Evolutionary conservation across 371 early-diverging fungal species (phyloP).

Genomic region (Chytridium lagenaria): DNA sequence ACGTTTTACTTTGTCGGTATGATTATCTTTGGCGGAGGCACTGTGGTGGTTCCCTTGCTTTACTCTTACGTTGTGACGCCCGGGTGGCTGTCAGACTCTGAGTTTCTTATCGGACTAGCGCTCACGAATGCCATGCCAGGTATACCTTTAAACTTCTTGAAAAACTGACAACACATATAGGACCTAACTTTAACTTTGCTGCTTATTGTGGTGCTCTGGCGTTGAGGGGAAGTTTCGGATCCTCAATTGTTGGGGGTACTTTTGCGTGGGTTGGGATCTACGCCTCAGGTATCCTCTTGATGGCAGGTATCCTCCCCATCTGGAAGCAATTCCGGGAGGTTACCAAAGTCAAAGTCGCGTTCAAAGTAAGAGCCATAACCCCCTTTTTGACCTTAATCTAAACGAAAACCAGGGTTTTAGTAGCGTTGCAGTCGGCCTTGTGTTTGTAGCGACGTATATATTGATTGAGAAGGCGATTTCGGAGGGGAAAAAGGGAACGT

Average conservation of each 20-base stretch:
- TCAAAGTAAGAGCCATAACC: slow-evolving; percentile 26
- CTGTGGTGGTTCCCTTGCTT: slow-evolving; percentile 67
- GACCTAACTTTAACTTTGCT: slow-evolving; percentile 70
- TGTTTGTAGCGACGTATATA: slow-evolving; percentile 63
- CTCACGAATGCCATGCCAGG: slow-evolving; percentile 66
- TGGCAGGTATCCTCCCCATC: slow-evolving; percentile 61
- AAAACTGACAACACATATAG: too few species aligned
- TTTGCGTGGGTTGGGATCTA: slow-evolving; percentile 63
- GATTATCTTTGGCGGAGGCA: slow-evolving; percentile 72
- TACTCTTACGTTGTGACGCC: slow-evolving; percentile 59
- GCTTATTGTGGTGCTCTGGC: slow-evolving; percentile 66
- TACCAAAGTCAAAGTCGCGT: slow-evolving; percentile 46
- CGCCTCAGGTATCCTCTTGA: slow-evolving; percentile 62
- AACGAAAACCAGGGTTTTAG: slow-evolving; percentile 59
- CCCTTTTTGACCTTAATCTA: not conserved
- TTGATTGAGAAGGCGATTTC: slow-evolving; percentile 48
- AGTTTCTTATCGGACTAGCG: slow-evolving; percentile 69
- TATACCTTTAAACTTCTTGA: too few species aligned
- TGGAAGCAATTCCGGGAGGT: slow-evolving; percentile 59
- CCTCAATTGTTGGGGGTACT: slow-evolving; percentile 51
- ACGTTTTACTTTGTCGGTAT: slow-evolving; percentile 66
- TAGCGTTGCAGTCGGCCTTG: slow-evolving; percentile 64
- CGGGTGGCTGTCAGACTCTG: slow-evolving; percentile 59
- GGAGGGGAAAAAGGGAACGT: slow-evolving; percentile 18
- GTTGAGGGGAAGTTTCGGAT: slow-evolving; percentile 40